A percentile compares a stretch with the other conserved stretches of the same genome.
Evolutionary conservation across 495 filamentous ascomycete species (phyloP).

Genomic region (Penicillium bialowiezense): DNA sequence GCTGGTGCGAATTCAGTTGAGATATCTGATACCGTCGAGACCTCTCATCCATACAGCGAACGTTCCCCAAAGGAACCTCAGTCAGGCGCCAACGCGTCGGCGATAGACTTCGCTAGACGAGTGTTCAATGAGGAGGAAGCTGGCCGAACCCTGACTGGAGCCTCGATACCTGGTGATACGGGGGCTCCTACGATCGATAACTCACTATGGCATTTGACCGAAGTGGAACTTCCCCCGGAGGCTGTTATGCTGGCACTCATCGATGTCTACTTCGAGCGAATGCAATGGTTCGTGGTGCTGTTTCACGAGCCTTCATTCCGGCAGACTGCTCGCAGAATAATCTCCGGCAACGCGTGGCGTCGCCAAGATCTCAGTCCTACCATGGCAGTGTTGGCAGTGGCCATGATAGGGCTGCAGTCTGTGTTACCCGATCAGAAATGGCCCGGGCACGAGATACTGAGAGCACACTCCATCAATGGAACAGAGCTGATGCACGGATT

Average conservation of each 20-base stretch:
- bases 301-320: constrained; percentile 16
- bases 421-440: constrained; percentile 14
- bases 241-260: constrained; percentile 15
- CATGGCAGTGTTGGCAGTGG: constrained; percentile 15
- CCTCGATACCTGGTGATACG: constrained; percentile 4
- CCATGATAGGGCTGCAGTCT: constrained; percentile 15
- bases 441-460: constrained; percentile 1
- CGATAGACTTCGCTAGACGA: constrained; percentile 5
- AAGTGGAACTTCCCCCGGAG: constrained; percentile 11
- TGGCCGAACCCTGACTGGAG: constrained; percentile 3
- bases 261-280: constrained; percentile 16
- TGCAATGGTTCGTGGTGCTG: constrained; percentile 20
- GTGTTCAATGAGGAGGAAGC: constrained; percentile 7
- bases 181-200: background rate
- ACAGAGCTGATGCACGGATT: constrained; percentile 7
- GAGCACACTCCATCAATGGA: constrained; percentile 1
- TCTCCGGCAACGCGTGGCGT: constrained; percentile 11
- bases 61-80: constrained; percentile 1
- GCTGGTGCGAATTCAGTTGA: background rate
- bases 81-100: background rate
- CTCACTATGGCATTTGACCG: constrained; percentile 12
- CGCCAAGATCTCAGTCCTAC: constrained; percentile 16
- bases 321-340: constrained; percentile 7
- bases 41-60: background rate
- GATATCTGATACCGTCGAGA: background rate